Evolutionary conservation across 129 eudicot genomes (phyloP), one percentile per base, ranked within the genome.

Genomic region (Flaveria brownii): DNA sequence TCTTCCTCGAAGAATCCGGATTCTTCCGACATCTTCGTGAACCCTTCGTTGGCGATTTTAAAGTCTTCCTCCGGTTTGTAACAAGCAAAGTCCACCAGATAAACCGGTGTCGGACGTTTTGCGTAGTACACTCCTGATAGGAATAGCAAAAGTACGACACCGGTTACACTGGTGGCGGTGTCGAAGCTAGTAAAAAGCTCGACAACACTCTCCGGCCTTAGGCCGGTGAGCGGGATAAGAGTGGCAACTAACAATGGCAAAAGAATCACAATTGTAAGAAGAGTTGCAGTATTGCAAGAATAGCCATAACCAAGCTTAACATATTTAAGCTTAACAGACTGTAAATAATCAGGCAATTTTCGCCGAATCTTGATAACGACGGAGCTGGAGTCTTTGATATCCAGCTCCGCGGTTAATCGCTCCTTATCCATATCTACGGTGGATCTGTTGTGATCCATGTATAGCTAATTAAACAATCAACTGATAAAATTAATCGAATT

Each of bases 311-410:
- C 98, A 2, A 93, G 72, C 45, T 90, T 93, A 3, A 93, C 98
- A 51, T 93, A 93, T 70, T 93, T 93, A 62, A 93, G 96, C 85
- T 93, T 93, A 5, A 93, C 95, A 0, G 96, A 90, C 33, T 90
- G 90, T 26, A 90, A 51, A 20, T 86, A 93, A 55, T 93, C 98
- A 1, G 98, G 98, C 50, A 93, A 81, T 2, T 81, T 85, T 56
- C 81, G 88, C 20, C 92, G 89, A 79, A 93, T 93, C 74, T 85
- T 93, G 22, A 93, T 93, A 6, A 93, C 98, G 20, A 90, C 78
- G 39, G 98, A 86, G 0, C 89, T 67, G 0, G 96, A 76, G 77
- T 88, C 97, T 25, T 83, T 86, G 50, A 90, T 87, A 20, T 84
- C 92, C 45, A 93, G 82, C 84, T 93, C 98, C 7, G 98, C 98